Percentiles rank a stretch among this genome's conserved stretches.
Evolutionary conservation across 1,284 basidiomycete genomes (phyloP).

Genomic region (Leccinum griseonigrum): DNA sequence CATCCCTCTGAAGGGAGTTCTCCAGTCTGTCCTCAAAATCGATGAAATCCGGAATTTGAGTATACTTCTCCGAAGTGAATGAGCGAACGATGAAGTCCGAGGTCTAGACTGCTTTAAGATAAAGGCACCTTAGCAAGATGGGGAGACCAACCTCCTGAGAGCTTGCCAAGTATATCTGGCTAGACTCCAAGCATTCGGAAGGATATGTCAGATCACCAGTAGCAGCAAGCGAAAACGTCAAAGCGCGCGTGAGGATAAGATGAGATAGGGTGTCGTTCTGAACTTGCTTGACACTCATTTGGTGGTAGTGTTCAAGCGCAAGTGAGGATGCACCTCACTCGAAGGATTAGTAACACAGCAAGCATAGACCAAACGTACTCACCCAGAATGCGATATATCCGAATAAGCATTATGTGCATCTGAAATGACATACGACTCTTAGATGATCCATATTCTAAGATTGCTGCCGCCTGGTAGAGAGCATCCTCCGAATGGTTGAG

Average conservation of each 20-base stretch:
- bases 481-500: constrained; percentile 52
- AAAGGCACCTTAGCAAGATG: constrained; percentile 3
- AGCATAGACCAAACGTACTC: constrained; percentile 10
- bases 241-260: constrained; percentile 71
- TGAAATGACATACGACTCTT: constrained; percentile 78
- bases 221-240: constrained; percentile 74
- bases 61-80: constrained; percentile 75
- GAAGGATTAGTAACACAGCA: constrained; percentile 2
- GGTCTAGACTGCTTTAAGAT: constrained; percentile 46
- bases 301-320: constrained; percentile 74
- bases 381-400: constrained; percentile 79
- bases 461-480: constrained; percentile 58
- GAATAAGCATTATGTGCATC: constrained; percentile 69
- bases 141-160: constrained; percentile 59
- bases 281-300: constrained; percentile 75
- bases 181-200: constrained; percentile 72
- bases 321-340: constrained; percentile 61
- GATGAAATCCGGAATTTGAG: constrained; percentile 83
- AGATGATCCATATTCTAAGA: constrained; percentile 72
- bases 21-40: constrained; percentile 74
- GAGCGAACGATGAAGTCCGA: constrained; percentile 76
- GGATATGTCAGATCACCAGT: constrained; percentile 68
- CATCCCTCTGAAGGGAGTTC: constrained; percentile 76
- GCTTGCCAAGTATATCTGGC: constrained; percentile 75
- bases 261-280: constrained; percentile 86